phyloP scores from a whole-genome alignment of 1,284 basidiomycete genomes.

The Malassezia furfur region DNA sequence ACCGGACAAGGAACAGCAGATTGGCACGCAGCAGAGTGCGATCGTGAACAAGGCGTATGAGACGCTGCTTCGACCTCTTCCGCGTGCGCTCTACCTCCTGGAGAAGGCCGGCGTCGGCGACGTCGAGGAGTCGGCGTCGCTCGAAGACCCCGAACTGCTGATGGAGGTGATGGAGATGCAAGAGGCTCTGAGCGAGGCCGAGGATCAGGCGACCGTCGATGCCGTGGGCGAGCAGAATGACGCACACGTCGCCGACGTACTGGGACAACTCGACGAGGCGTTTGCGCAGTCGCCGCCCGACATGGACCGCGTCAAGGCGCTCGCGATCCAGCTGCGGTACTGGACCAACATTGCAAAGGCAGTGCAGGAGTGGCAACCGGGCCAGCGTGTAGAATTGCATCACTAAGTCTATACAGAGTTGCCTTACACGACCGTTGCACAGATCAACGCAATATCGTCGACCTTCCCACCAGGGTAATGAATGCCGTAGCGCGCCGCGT shows the following conservation, averaged over 20 bases:
- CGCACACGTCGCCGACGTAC: slow-evolving; percentile 20
- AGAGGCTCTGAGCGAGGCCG: slow-evolving; percentile 34
- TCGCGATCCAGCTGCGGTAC: slow-evolving; percentile 37
- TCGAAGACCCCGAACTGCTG: slow-evolving; percentile 38
- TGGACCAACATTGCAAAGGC: slow-evolving; percentile 46
- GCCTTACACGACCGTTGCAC: slow-evolving; percentile 21
- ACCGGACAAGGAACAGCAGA: slow-evolving; percentile 33
- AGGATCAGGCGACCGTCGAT: slow-evolving; percentile 28
- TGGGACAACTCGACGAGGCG: slow-evolving; percentile 23
- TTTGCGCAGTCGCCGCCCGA: slow-evolving; percentile 26
- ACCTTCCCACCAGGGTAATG: slow-evolving; percentile 50
- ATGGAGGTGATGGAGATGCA: slow-evolving; percentile 46
- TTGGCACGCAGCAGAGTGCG: slow-evolving; percentile 38
- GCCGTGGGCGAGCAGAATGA: slow-evolving; percentile 26
- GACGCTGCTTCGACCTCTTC: slow-evolving; percentile 35
- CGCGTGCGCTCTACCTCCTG: slow-evolving; percentile 34
- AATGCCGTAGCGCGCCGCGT: slow-evolving; percentile 40
- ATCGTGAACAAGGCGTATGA: slow-evolving; percentile 45
- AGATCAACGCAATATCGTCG: slow-evolving; percentile 53
- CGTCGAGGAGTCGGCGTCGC: slow-evolving; percentile 28
- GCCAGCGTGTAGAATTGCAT: slow-evolving; percentile 28
- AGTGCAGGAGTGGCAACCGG: slow-evolving; percentile 38
- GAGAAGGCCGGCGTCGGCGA: slow-evolving; percentile 20
- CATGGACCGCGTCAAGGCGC: slow-evolving; percentile 21
- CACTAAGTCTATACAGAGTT: slow-evolving; percentile 1